A percentile compares a stretch with the other conserved stretches of the same genome.
These are phyloP conservation scores for Torulaspora microellipsoides DNA, from an alignment of 805 yeast species.

Conservation along the genomic window DNA sequence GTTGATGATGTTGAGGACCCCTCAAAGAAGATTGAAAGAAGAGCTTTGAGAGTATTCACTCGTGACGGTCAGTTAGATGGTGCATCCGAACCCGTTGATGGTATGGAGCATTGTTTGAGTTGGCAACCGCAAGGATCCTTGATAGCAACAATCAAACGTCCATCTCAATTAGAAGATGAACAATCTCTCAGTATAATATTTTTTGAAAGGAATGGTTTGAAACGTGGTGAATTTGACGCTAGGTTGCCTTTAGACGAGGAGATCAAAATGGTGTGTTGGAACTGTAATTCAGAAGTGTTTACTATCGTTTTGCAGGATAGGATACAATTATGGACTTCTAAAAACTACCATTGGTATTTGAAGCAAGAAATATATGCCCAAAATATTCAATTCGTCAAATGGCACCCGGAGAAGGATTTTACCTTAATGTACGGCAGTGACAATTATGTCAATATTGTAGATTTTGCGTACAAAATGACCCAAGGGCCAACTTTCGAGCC, in stretches of 20 bases:
- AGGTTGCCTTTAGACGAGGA: constrained; percentile 50
- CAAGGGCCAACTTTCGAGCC: constrained; percentile 69
- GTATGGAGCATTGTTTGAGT: constrained; percentile 63
- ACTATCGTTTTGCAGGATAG: constrained; percentile 59
- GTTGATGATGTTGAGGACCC: constrained; percentile 39
- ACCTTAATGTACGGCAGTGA: constrained; percentile 63
- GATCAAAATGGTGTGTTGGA: constrained; percentile 66
- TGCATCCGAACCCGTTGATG: constrained; percentile 86
- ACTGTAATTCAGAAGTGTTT: constrained; percentile 69
- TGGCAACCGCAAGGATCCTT: constrained; percentile 93
- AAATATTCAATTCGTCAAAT: constrained; percentile 45
- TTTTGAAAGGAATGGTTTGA: constrained; percentile 88
- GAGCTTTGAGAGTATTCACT: constrained; percentile 78
- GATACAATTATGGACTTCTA: constrained; percentile 85
- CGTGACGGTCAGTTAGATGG: constrained; percentile 75
- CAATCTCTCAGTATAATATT: constrained; percentile 53
- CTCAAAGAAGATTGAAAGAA: constrained; percentile 42
- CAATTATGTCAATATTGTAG: constrained; percentile 53
- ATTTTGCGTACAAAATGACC: constrained; percentile 57
- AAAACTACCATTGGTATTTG: constrained; percentile 93
- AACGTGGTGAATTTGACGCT: constrained; percentile 80
- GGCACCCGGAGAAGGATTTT: constrained; percentile 89
- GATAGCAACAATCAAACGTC: constrained; percentile 77
- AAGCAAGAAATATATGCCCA: constrained; percentile 62
- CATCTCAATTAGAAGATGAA: constrained; percentile 37